phyloP scores from a whole-genome alignment of 345 rosid species.

The Citrus sp. region DNA sequence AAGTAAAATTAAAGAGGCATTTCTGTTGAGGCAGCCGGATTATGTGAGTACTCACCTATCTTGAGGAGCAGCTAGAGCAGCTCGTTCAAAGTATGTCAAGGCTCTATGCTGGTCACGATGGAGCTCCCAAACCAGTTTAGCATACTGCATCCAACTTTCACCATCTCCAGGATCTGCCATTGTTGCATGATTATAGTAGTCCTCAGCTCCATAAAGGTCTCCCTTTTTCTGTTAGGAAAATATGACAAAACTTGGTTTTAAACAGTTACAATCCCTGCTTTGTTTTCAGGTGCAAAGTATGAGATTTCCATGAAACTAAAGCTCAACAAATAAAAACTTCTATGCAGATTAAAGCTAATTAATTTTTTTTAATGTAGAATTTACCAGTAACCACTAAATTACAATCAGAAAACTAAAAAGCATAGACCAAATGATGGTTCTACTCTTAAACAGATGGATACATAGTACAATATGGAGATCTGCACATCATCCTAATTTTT shows the following conservation, averaged over 20 bases:
- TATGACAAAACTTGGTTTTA: not conserved
- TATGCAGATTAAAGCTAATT: not conserved
- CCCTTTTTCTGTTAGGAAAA: slow-evolving; percentile 52
- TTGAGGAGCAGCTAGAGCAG: slow-evolving; percentile 57
- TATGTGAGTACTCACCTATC: slow-evolving; percentile 44
- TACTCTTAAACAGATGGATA: not conserved
- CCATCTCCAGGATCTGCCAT: slow-evolving; percentile 67
- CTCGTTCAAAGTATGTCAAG: slow-evolving; percentile 53
- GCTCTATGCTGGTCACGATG: slow-evolving; percentile 62
- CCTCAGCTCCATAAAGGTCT: slow-evolving; percentile 68
- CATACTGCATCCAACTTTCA: slow-evolving; percentile 50
- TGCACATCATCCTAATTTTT: not conserved
- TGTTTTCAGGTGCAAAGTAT: not conserved
- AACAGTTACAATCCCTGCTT: not conserved
- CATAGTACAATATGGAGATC: not conserved
- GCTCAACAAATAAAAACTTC: not conserved
- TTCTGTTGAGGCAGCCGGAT: not conserved
- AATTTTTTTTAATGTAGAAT: not conserved
- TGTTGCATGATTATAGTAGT: slow-evolving; percentile 56
- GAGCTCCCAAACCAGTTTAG: slow-evolving; percentile 67
- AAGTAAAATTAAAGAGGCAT: not conserved
- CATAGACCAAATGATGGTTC: not conserved
- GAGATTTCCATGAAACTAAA: not conserved
- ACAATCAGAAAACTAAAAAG: not conserved
- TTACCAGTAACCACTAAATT: not conserved